A percentile compares a stretch with the other conserved stretches of the same genome.
phyloP scores from a whole-genome alignment of 1,139 yeast genomes.

The Lodderomyces orthopsilosis region DNA sequence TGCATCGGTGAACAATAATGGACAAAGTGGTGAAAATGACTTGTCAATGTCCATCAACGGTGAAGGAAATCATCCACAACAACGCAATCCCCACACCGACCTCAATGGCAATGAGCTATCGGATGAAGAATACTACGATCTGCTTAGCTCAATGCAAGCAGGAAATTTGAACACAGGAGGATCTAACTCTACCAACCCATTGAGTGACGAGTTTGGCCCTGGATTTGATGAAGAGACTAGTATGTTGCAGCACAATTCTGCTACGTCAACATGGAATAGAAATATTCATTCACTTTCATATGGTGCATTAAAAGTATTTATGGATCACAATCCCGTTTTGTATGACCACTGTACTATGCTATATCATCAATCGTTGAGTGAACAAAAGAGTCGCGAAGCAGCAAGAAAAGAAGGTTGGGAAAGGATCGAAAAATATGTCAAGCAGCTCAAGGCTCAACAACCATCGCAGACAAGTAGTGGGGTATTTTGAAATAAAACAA shows the following conservation, averaged over 20 bases:
- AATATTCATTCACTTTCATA: constrained; percentile 89
- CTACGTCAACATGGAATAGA: constrained; percentile 75
- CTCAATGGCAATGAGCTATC: constrained; percentile 29
- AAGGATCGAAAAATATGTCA: constrained; percentile 63
- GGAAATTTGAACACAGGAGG: constrained; percentile 5
- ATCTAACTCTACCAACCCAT: constrained; percentile 5
- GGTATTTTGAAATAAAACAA: constrained; percentile 5
- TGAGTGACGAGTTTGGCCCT: constrained; percentile 25
- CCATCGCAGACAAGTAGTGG: constrained; percentile 7
- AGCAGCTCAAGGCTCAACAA: constrained; percentile 21
- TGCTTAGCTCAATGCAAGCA: constrained; percentile 38
- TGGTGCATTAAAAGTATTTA: constrained; percentile 85
- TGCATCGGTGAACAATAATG: constrained; percentile 18
- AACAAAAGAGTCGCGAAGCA: constrained; percentile 58
- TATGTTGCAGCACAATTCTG: constrained; percentile 45
- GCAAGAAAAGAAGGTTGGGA: constrained; percentile 76
- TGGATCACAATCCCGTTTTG: constrained; percentile 88
- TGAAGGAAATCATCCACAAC: constrained; percentile 3
- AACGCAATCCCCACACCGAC: constrained; percentile 10
- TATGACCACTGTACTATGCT: constrained; percentile 90
- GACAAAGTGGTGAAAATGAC: constrained; percentile 7
- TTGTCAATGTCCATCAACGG: constrained; percentile 3
- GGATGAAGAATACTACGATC: constrained; percentile 47
- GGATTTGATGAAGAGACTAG: constrained; percentile 28
- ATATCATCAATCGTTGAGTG: constrained; percentile 73